Base-by-base conservation (phyloP, 352 stramenopile species). In the Pelagophyceae sp. region DNA sequence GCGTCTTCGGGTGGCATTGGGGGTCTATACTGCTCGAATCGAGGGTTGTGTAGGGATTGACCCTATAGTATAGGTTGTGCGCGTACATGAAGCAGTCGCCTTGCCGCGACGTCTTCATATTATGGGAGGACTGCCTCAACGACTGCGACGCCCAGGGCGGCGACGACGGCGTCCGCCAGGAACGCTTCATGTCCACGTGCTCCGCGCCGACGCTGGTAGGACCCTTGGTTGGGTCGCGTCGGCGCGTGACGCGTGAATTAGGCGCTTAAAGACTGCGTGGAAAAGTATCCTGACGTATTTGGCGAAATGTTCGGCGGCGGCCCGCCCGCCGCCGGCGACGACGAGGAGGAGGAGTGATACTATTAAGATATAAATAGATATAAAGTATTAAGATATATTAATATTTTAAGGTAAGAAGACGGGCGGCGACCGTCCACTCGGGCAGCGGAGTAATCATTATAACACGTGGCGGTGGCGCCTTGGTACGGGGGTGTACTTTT, bases 21-120 rank as follows among this genome's bases (percentile, higher is more conserved):
- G n/a, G n/a, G n/a, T n/a, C n/a, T n/a, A n/a, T n/a, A n/a, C n/a
- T n/a, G n/a, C n/a, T n/a, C n/a, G n/a, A n/a, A n/a, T n/a, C n/a
- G n/a, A n/a, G n/a, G n/a, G n/a, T n/a, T n/a, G n/a, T n/a, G n/a
- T n/a, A n/a, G n/a, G n/a, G n/a, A n/a, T n/a, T n/a, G n/a, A n/a
- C n/a, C n/a, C n/a, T n/a, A n/a, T n/a, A n/a, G n/a, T n/a, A n/a
- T n/a, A n/a, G n/a, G n/a, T n/a, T 67, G 11, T 67, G 58, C 58
- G 29, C 58, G 58, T 67, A 67, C 58, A 67, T 67, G 58, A 67
- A 67, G 58, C 15, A 15, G 5, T 67, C 58, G 15, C 58, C 58
- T 17, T 67, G 58, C 58, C 58, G 58, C 15, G 58, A 67, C 23
- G 23, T 33, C 58, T 67, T 67, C 58, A 15, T 67, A 11, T 11